A percentile compares a stretch with the other conserved stretches of the same genome.
These are phyloP conservation scores for Neurospora sp. DNA, from an alignment of 495 filamentous ascomycete species.

Conservation along the genomic window DNA sequence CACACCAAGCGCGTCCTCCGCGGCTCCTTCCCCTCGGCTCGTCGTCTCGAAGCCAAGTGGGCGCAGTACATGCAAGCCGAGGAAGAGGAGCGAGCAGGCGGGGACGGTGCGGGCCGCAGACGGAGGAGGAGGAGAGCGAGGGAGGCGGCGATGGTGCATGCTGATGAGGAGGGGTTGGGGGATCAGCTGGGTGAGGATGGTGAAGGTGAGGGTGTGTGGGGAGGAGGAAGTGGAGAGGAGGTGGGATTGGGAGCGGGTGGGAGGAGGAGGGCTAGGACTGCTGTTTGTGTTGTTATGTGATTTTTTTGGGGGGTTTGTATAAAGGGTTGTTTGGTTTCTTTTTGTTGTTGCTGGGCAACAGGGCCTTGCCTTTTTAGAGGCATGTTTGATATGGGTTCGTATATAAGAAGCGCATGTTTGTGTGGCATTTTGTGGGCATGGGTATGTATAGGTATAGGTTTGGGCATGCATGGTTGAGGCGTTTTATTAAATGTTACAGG, in stretches of 20 bases:
- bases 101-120: slow-evolving; percentile 46
- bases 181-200: slow-evolving; percentile 45
- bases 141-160: slow-evolving; percentile 65
- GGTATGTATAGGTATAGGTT: not conserved
- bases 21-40: slow-evolving; percentile 61
- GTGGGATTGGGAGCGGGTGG: slow-evolving; percentile 2
- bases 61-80: slow-evolving; percentile 86
- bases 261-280: slow-evolving; percentile 43
- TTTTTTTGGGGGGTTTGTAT: not conserved
- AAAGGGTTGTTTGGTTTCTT: not conserved
- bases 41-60: slow-evolving; percentile 79
- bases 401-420: not conserved
- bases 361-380: not conserved
- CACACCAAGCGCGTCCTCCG: slow-evolving; percentile 75
- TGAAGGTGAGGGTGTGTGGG: slow-evolving; percentile 10
- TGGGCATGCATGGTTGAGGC: not conserved
- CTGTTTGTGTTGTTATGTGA: slow-evolving; percentile 49
- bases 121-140: slow-evolving; percentile 64
- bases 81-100: slow-evolving; percentile 60
- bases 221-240: not conserved
- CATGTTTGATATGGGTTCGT: not conserved
- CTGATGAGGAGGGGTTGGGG: slow-evolving; percentile 58
- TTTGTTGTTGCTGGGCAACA: not conserved
- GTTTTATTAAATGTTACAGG: not conserved
- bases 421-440: not conserved